These are phyloP conservation scores for Staphylotrichum longicolle DNA, from an alignment of 495 filamentous ascomycete species.

Conservation along the genomic window DNA sequence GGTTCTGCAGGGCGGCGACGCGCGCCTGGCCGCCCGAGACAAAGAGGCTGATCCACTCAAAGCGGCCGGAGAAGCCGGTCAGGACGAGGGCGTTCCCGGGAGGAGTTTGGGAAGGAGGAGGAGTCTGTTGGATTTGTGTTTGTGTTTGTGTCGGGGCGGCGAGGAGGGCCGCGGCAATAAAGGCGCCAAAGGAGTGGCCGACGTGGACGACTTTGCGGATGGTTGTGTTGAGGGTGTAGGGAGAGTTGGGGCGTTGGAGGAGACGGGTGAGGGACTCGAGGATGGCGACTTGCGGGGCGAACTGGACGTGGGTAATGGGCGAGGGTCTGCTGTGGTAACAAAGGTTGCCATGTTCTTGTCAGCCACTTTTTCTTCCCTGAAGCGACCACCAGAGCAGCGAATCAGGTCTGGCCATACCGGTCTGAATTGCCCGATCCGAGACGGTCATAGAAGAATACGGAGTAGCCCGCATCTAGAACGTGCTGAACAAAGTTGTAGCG, in stretches of 20 bases:
- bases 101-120: neutral
- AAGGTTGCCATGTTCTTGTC: too few relatives aligned
- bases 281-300: neutral
- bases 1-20: neutral
- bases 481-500: too few relatives aligned
- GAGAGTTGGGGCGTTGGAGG: neutral
- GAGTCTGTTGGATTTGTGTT: neutral
- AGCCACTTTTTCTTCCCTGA: too few relatives aligned
- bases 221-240: neutral
- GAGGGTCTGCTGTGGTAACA: too few relatives aligned
- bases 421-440: too few relatives aligned
- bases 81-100: neutral
- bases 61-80: neutral
- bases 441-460: too few relatives aligned
- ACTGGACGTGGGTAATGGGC: neutral
- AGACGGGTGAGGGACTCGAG: neutral
- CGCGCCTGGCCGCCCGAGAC: neutral
- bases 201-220: neutral
- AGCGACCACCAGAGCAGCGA: too few relatives aligned
- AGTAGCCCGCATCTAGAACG: too few relatives aligned
- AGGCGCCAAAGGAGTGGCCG: constrained; percentile 2
- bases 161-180: neutral
- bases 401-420: too few relatives aligned
- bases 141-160: neutral
- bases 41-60: neutral